Conservation (phyloP, 371 early-diverging fungal species). For the Lichtheimia ramosa region DNA sequence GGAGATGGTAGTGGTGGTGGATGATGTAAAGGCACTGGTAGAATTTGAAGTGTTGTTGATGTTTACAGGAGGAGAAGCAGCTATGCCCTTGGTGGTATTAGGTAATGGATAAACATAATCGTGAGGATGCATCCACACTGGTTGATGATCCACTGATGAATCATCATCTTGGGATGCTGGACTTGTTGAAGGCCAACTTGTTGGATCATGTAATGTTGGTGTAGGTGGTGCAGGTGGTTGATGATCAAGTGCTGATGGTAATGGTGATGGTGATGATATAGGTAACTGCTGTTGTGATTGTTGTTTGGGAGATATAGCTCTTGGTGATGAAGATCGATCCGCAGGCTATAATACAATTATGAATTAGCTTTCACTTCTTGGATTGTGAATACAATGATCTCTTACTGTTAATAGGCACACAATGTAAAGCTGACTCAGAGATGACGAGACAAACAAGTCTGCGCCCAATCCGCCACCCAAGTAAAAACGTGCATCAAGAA, state of each 20-base stretch:
- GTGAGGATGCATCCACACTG: conserved; percentile 17
- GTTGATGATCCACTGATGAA: conserved; percentile 1
- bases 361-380: not conserved
- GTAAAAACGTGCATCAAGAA: conserved; percentile 32
- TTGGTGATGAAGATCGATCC: not conserved
- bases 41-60: not conserved
- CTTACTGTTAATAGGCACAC: conserved; percentile 22
- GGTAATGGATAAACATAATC: conserved; percentile 7
- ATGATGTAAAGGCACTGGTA: too few species aligned
- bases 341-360: not conserved
- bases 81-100: not conserved
- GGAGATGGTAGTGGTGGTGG: too few species aligned
- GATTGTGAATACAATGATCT: not conserved
- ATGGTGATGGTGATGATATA: not conserved
- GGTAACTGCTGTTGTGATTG: conserved; percentile 1
- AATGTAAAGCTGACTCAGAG: conserved; percentile 33
- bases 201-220: too few species aligned
- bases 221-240: not conserved
- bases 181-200: too few species aligned
- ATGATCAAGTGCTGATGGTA: not conserved
- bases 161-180: conserved; percentile 1
- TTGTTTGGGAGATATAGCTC: conserved; percentile 1
- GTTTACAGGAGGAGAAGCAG: not conserved
- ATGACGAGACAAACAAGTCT: conserved; percentile 36
- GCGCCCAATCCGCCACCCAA: conserved; percentile 66